Percentiles rank a stretch among this genome's conserved stretches.
phyloP scores from a whole-genome alignment of 1,139 yeast genomes.

The Arxiozyma telluris region DNA sequence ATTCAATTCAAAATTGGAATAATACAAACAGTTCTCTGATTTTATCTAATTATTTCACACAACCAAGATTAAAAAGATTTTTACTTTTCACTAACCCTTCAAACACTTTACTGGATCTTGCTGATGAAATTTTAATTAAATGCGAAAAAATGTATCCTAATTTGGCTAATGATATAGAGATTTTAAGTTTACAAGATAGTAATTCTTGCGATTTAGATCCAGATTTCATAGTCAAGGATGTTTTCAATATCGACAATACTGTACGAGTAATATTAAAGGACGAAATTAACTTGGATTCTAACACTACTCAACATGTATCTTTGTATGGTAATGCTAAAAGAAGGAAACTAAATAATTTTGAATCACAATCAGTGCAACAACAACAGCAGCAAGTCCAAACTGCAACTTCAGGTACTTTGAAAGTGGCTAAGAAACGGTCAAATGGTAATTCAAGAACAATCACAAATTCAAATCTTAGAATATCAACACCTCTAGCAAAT shows the following conservation, averaged over 20 bases:
- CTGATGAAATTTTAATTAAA: conserved; percentile 43
- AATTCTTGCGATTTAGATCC: conserved; percentile 70
- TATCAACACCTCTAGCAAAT: conserved; percentile 33
- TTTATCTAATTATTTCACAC: conserved; percentile 5
- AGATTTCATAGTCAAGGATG: conserved; percentile 55
- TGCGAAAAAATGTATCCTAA: conserved; percentile 56
- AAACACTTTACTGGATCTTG: conserved; percentile 39
- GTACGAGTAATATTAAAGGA: conserved; percentile 47
- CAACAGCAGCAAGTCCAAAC: conserved; percentile 1
- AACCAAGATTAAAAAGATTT: conserved; percentile 38
- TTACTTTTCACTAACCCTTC: conserved; percentile 49
- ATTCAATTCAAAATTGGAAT: conserved; percentile 4
- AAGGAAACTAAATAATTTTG: conserved; percentile 18
- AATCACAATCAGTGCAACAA: conserved; percentile 11
- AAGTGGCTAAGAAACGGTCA: conserved; percentile 24
- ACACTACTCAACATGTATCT: conserved; percentile 9
- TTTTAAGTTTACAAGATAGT: conserved; percentile 53
- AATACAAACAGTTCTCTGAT: conserved; percentile 5
- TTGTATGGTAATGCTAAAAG: conserved; percentile 15
- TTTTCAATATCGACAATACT: conserved; percentile 46
- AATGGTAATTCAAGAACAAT: conserved; percentile 12
- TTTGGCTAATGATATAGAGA: conserved; percentile 40
- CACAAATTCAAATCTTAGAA: conserved; percentile 22
- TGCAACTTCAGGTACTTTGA: conserved; percentile 14
- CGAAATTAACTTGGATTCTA: conserved; percentile 27